Evolutionary conservation across 2,329 filamentous ascomycete species (phyloP).

Genomic region (Diaporthe australafricana): DNA sequence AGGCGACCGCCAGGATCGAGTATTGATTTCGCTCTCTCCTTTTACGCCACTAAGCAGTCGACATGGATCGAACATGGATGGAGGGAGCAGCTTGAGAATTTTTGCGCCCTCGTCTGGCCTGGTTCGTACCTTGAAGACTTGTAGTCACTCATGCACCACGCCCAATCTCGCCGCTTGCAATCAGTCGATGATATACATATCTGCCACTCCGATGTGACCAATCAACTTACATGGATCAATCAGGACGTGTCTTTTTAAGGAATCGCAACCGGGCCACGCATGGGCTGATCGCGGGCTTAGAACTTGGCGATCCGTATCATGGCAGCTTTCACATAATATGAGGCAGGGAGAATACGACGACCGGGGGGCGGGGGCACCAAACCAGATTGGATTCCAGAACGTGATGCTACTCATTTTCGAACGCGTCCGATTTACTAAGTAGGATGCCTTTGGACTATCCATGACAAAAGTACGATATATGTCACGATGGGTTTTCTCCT

Average conservation of each 20-base stretch:
- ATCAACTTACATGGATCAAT: slow-evolving; percentile 22
- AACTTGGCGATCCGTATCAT: too few relatives aligned
- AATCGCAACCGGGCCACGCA: neutral
- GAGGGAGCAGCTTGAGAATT: neutral
- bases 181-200: neutral
- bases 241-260: neutral
- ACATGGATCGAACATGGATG: neutral
- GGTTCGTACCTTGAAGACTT: too few relatives aligned
- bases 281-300: neutral
- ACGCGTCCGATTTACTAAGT: too few relatives aligned
- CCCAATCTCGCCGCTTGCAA: neutral
- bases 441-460: too few relatives aligned
- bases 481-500: too few relatives aligned
- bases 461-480: too few relatives aligned
- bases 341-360: neutral
- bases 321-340: too few relatives aligned
- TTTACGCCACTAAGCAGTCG: too few relatives aligned
- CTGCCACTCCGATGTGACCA: neutral
- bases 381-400: neutral
- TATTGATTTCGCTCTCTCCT: too few relatives aligned
- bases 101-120: neutral
- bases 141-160: neutral
- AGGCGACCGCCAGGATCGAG: neutral
- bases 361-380: too few relatives aligned
- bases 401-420: too few relatives aligned